phyloP scores from a whole-genome alignment of 805 yeast species.

The Barnettozyma wickerhamii region DNA sequence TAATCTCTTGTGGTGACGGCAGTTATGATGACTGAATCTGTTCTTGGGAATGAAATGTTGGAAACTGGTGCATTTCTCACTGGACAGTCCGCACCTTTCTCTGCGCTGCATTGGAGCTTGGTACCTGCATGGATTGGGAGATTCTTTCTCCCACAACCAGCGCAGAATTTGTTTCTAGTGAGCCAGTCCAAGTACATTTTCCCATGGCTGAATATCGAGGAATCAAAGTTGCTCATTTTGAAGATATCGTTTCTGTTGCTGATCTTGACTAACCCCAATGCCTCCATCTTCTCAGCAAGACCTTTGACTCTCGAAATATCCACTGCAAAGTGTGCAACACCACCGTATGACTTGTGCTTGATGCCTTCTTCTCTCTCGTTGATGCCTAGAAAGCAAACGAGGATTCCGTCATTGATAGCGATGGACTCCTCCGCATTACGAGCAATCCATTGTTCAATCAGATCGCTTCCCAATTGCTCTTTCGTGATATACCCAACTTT shows the following conservation, averaged over 20 bases:
- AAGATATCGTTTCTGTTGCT: constrained; percentile 17
- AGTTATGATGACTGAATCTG: constrained; percentile 84
- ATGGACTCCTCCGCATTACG: constrained; percentile 9
- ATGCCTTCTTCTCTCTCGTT: constrained; percentile 36
- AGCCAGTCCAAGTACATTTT: constrained; percentile 87
- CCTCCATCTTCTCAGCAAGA: not conserved
- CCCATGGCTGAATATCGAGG: constrained; percentile 73
- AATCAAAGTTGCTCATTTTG: constrained; percentile 36
- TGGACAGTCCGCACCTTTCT: constrained; percentile 22
- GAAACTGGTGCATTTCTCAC: constrained; percentile 47
- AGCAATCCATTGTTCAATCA: constrained; percentile 15
- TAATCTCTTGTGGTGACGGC: constrained; percentile 65
- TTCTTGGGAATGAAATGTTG: constrained; percentile 85
- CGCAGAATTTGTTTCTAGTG: constrained; percentile 68
- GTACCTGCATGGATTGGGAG: constrained; percentile 67
- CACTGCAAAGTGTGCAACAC: constrained; percentile 61
- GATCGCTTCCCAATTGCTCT: constrained; percentile 6
- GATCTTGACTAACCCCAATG: not conserved
- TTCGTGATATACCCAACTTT: constrained; percentile 15
- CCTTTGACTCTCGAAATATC: constrained; percentile 35
- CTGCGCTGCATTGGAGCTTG: constrained; percentile 44
- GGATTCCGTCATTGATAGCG: constrained; percentile 32
- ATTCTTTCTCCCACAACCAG: constrained; percentile 74
- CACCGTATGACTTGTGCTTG: constrained; percentile 44
- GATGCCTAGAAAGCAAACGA: constrained; percentile 44